Evolutionary conservation across 345 rosid genomes (phyloP), one percentile per base, ranked within the genome.

Genomic region (Orychophragmus violaceus): DNA sequence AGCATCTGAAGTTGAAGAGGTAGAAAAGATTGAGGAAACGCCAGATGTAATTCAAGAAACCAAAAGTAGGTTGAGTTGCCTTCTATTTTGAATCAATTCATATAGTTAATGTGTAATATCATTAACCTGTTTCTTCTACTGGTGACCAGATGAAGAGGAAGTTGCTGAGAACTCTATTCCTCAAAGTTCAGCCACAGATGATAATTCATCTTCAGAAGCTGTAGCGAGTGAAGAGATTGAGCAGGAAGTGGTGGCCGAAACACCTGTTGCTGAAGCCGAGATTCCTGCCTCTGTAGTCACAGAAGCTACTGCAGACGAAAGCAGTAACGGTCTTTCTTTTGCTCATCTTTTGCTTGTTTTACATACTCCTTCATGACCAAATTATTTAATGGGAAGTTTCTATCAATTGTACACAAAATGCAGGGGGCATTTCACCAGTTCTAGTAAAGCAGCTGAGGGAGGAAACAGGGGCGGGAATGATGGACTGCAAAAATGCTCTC

Each of bases 381-480:
- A 55, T 42, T 18, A 14, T 55, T 27, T 59, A 54, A 24, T 39
- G 64, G 17, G 14, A 39, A 37, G 8, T 17, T 64, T 39, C 29
- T 17, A 54, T 25, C 41, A 44, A 13, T 62, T n/a, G n/a, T n/a
- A n/a, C n/a, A n/a, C n/a, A n/a, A n/a, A 66, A 60, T 68, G 59
- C 80, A 79, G 84, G 76, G 45, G 63, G 81, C 9, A 79, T 92
- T 75, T 84, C 98, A 46, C 90, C 96, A 64, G 82, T 84, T 60
- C 83, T 92, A 3, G 98, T 89, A 55, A 92, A 92, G 84, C 96
- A 87, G 79, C 96, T 92, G 8, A 89, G 96, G 53, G 98, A 92
- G 70, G 98, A 89, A 79, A 81, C 98, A 10, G 96, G 96, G 27
- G 96, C 96, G 22, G 98, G 96, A 74, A 92, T 92, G 98, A 92